Percentiles rank a stretch among this genome's conserved stretches.
Evolutionary conservation across 805 yeast genomes (phyloP).

Genomic region (Nematodospora valgi): DNA sequence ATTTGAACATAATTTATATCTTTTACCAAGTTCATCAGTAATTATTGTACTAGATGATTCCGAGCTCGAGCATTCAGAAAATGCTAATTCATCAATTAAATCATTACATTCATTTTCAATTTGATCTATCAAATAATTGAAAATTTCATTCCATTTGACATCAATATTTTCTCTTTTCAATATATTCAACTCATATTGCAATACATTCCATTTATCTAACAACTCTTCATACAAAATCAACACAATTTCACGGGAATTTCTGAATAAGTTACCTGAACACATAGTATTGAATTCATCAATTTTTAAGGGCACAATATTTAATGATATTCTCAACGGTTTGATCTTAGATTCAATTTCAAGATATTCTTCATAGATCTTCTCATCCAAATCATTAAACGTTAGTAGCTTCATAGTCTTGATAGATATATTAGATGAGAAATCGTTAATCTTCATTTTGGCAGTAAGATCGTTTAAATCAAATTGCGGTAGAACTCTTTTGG

Average conservation of each 20-base stretch:
- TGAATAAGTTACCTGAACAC: slow-evolving; percentile 17
- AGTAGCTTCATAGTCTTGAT: slow-evolving; percentile 24
- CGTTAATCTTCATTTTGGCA: slow-evolving; percentile 21
- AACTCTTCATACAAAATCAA: slow-evolving; percentile 38
- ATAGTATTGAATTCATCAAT: slow-evolving; percentile 39
- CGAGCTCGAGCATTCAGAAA: background rate
- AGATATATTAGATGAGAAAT: slow-evolving; percentile 12
- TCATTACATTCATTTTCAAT: slow-evolving; percentile 20
- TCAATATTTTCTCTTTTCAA: slow-evolving; percentile 49
- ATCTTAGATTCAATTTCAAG: slow-evolving; percentile 38
- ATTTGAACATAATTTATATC: slow-evolving; percentile 39
- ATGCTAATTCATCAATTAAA: slow-evolving; percentile 18
- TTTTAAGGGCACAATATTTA: slow-evolving; percentile 49
- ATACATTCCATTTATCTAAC: slow-evolving; percentile 36
- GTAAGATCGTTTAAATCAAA: slow-evolving; percentile 18
- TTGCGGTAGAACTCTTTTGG: slow-evolving; percentile 14
- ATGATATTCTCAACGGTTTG: slow-evolving; percentile 51
- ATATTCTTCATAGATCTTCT: slow-evolving; percentile 39
- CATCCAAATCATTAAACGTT: slow-evolving; percentile 27
- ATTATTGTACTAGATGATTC: slow-evolving; percentile 12
- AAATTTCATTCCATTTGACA: slow-evolving; percentile 53
- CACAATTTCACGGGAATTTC: slow-evolving; percentile 27
- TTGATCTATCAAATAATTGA: slow-evolving; percentile 45
- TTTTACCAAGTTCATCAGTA: slow-evolving; percentile 25
- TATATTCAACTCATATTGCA: slow-evolving; percentile 37